A percentile compares a stretch with the other conserved stretches of the same genome.
phyloP scores from a whole-genome alignment of 1,284 basidiomycete species.

The Ceratorhiza oryzae-sativae region DNA sequence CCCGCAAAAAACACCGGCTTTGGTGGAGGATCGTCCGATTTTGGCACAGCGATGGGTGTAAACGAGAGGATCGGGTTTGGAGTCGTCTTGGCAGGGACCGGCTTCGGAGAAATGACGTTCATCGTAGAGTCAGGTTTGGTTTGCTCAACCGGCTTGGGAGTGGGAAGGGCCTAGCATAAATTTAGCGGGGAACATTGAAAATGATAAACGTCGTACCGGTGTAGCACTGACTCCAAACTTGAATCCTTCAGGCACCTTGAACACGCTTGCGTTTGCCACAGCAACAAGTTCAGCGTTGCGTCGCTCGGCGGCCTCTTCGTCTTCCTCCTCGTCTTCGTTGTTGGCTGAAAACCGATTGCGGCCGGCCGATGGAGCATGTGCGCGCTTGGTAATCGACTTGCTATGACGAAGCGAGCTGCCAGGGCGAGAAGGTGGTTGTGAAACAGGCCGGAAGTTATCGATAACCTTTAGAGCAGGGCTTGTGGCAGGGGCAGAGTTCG shows the following conservation, averaged over 20 bases:
- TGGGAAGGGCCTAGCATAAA: neutral
- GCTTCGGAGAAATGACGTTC: conserved; percentile 20
- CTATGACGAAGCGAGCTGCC: conserved; percentile 32
- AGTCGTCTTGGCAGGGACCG: conserved; percentile 7
- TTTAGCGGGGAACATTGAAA: neutral
- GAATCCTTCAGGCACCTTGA: conserved; percentile 68
- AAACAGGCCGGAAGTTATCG: conserved; percentile 32
- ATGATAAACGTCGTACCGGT: conserved; percentile 4
- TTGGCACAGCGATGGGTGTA: conserved; percentile 5
- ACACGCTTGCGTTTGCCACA: conserved; percentile 61
- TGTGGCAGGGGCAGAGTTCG: conserved; percentile 36
- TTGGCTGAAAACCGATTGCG: conserved; percentile 35
- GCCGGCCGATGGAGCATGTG: conserved; percentile 25
- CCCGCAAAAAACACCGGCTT: conserved; percentile 12
- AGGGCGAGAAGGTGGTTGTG: conserved; percentile 31
- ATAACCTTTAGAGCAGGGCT: conserved; percentile 27
- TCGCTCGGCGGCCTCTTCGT: conserved; percentile 59
- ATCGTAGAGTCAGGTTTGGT: neutral
- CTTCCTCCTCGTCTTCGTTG: conserved; percentile 61
- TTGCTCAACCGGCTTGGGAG: conserved; percentile 13
- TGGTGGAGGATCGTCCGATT: conserved; percentile 3
- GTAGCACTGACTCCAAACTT: conserved; percentile 54
- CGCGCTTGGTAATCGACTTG: conserved; percentile 32
- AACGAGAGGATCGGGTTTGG: conserved; percentile 18
- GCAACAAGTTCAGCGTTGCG: conserved; percentile 50